A percentile compares a stretch with the other conserved stretches of the same genome.
phyloP scores from a whole-genome alignment of 2,329 filamentous ascomycete genomes.

The Simplicillium aogashimaense region DNA sequence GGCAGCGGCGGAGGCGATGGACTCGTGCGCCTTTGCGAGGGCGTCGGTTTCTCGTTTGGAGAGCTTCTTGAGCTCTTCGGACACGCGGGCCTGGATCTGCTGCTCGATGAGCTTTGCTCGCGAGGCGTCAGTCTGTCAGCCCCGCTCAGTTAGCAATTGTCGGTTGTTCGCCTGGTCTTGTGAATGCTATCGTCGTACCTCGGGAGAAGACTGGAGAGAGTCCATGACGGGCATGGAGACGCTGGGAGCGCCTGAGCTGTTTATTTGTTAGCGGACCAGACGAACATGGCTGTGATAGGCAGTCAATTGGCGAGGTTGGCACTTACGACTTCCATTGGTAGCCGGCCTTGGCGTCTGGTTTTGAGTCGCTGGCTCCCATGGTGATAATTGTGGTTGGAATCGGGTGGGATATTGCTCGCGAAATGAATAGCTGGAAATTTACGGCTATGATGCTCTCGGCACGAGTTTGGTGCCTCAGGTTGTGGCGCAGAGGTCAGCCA shows the following conservation, averaged over 20 bases:
- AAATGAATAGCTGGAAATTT: not conserved
- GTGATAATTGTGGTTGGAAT: conserved; percentile 16
- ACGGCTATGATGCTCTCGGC: not conserved
- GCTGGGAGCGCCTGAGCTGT: conserved; percentile 35
- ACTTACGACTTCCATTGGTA: conserved; percentile 48
- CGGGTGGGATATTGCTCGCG: not conserved
- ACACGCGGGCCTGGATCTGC: conserved; percentile 79
- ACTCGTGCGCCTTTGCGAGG: conserved; percentile 59
- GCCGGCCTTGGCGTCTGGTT: conserved; percentile 27
- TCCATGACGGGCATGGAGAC: conserved; percentile 77
- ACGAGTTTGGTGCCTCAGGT: not conserved
- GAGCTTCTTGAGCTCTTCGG: conserved; percentile 73
- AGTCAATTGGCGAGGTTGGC: not conserved
- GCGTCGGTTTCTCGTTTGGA: conserved; percentile 59
- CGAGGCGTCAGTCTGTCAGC: conserved; percentile 69
- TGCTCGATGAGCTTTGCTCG: conserved; percentile 77
- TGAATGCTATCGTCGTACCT: conserved; percentile 46
- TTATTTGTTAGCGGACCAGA: conserved; percentile 8
- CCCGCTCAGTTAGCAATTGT: conserved; percentile 6
- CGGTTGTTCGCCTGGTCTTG: not conserved
- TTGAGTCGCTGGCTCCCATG: conserved; percentile 50
- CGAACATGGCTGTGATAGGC: not conserved
- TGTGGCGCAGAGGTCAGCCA: not conserved
- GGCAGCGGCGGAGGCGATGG: conserved; percentile 52
- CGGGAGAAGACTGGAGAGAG: conserved; percentile 71